Conservation (phyloP, 2,329 filamentous ascomycete species). For the Aureobasidium sp. region DNA sequence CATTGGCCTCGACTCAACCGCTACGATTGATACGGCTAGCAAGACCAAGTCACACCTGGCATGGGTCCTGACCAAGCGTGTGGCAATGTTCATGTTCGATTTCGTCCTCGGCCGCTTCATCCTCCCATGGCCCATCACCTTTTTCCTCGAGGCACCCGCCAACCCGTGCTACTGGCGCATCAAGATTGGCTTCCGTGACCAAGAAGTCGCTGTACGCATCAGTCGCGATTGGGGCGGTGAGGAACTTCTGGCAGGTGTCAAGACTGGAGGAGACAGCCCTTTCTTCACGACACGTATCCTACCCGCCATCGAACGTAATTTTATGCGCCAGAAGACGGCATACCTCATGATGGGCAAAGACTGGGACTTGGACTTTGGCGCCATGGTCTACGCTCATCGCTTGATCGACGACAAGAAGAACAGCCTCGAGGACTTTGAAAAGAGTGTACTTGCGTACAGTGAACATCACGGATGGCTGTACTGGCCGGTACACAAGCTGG, state of each 20-base stretch:
- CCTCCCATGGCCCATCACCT: constrained; percentile 38
- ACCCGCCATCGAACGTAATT: constrained; percentile 58
- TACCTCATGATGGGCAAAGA: constrained; percentile 77
- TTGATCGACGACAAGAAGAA: constrained; percentile 57
- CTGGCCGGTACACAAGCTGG: constrained; percentile 26
- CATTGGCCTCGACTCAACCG: constrained; percentile 57
- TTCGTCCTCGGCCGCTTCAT: constrained; percentile 45
- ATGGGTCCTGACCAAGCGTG: constrained; percentile 51
- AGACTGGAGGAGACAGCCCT: constrained; percentile 43
- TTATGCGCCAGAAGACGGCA: constrained; percentile 70
- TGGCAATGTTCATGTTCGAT: constrained; percentile 62
- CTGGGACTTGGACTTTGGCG: constrained; percentile 80
- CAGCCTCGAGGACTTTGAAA: constrained; percentile 58
- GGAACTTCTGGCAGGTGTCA: constrained; percentile 45
- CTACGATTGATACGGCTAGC: constrained; percentile 51
- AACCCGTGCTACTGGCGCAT: constrained; percentile 67
- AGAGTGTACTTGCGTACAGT: constrained; percentile 60
- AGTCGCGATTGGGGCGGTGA: constrained; percentile 63
- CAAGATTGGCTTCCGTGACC: constrained; percentile 61
- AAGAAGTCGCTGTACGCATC: constrained; percentile 73
- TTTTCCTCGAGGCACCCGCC: constrained; percentile 52
- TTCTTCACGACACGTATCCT: constrained; percentile 55
- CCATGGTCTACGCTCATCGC: constrained; percentile 65
- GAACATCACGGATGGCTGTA: constrained; percentile 59
- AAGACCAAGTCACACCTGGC: constrained; percentile 50